Evolutionary conservation across 208 protist species (phyloP).

Genomic region (Trichomonas tenax): DNA sequence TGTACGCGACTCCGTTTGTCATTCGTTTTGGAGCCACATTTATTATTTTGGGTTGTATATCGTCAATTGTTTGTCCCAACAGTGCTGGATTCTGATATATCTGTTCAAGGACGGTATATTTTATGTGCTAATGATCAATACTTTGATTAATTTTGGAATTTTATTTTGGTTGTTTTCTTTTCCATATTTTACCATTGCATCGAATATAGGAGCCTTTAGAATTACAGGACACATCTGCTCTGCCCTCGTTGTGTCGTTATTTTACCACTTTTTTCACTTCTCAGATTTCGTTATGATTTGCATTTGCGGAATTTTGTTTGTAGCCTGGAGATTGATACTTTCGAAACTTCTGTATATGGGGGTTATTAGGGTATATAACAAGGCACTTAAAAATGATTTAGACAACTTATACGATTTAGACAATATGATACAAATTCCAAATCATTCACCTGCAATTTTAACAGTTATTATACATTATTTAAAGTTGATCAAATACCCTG

Average conservation of each 20-base stretch:
- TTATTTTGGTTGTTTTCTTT: background rate
- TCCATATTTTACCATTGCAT: background rate
- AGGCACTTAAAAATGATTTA: background rate
- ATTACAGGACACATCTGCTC: background rate
- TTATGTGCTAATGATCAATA: background rate
- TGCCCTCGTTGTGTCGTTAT: background rate
- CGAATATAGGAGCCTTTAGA: background rate
- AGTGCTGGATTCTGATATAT: background rate
- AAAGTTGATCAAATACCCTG: background rate
- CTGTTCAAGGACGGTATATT: background rate
- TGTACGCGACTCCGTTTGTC: background rate
- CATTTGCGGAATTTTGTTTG: background rate
- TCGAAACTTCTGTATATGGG: background rate
- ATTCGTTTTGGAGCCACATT: background rate
- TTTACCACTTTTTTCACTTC: background rate
- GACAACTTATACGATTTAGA: background rate
- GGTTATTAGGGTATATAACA: background rate
- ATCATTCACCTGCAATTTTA: background rate
- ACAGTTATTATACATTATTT: background rate
- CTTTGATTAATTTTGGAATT: background rate
- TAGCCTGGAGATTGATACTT: background rate
- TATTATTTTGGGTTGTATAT: background rate
- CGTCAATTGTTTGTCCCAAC: background rate
- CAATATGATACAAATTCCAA: background rate
- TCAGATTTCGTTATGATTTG: background rate